Percentiles rank a stretch among this genome's conserved stretches.
Evolutionary conservation across 1,139 yeast genomes (phyloP).

Genomic region (Taphrina confusa): DNA sequence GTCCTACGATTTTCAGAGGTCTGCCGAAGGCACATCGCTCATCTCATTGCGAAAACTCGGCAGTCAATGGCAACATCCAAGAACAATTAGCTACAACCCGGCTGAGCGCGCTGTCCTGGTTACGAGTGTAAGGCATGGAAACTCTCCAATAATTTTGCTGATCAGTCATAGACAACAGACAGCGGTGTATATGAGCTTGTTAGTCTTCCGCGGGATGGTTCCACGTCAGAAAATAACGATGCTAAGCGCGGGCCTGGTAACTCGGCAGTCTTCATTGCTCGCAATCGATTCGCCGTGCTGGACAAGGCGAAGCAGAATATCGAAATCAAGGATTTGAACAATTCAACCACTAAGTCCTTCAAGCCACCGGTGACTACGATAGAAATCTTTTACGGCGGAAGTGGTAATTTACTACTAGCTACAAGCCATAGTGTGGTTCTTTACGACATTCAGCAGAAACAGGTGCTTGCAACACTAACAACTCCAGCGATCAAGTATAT

Average conservation of each 20-base stretch:
- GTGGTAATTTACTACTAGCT: conserved; percentile 78
- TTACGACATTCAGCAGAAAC: conserved; percentile 92
- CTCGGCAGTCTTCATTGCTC: conserved; percentile 85
- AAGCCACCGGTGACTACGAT: conserved; percentile 70
- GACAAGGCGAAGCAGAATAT: conserved; percentile 63
- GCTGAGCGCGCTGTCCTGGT: conserved; percentile 84
- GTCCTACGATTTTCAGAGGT: conserved; percentile 62
- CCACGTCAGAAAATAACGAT: conserved; percentile 80
- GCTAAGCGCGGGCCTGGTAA: conserved; percentile 78
- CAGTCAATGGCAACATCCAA: conserved; percentile 79
- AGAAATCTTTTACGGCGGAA: conserved; percentile 72
- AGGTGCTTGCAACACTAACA: conserved; percentile 66
- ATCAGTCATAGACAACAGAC: conserved; percentile 60
- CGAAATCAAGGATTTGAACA: conserved; percentile 80
- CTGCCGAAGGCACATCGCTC: conserved; percentile 66
- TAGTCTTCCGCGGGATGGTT: conserved; percentile 77
- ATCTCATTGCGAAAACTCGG: conserved; percentile 82
- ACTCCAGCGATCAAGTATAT: conserved; percentile 79
- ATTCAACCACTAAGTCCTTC: conserved; percentile 77
- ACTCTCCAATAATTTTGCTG: background rate
- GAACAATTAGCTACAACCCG: conserved; percentile 86
- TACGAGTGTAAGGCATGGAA: conserved; percentile 47
- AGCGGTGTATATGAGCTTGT: conserved; percentile 69
- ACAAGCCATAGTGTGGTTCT: conserved; percentile 71
- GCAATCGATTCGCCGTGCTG: conserved; percentile 89